Evolutionary conservation across 768 basidiomycete species (phyloP).

Genomic region (Trametes gibbosa): DNA sequence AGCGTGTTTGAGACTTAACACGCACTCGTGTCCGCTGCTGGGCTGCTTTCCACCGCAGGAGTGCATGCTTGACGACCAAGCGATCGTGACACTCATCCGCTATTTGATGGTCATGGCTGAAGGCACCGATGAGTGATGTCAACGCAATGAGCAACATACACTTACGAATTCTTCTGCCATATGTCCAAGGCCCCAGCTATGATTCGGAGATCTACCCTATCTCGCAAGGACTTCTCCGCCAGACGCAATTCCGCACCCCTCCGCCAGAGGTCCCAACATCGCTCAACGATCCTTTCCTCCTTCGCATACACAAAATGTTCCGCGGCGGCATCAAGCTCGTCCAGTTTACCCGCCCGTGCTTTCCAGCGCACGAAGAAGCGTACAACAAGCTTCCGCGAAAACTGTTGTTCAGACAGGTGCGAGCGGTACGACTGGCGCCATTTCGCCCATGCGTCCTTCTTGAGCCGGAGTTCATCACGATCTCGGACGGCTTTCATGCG

Average conservation of each 20-base stretch:
- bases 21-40: conserved; percentile 50
- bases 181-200: conserved; percentile 44
- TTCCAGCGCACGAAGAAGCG: conserved; percentile 57
- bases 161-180: conserved; percentile 63
- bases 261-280: conserved; percentile 61
- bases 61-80: conserved; percentile 41
- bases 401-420: conserved; percentile 50
- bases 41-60: conserved; percentile 57
- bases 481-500: conserved; percentile 65
- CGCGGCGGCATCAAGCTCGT: conserved; percentile 47
- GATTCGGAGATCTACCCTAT: conserved; percentile 47
- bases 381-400: conserved; percentile 41
- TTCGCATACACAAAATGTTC: conserved; percentile 43
- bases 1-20: not conserved
- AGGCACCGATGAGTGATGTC: not conserved
- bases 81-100: conserved; percentile 45
- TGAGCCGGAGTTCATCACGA: conserved; percentile 50
- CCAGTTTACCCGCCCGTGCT: conserved; percentile 37
- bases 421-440: conserved; percentile 64
- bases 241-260: conserved; percentile 40
- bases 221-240: conserved; percentile 43
- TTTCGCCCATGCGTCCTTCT: conserved; percentile 57
- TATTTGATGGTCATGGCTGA: conserved; percentile 42
- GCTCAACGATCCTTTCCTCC: conserved; percentile 37
- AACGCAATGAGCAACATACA: conserved; percentile 1